Evolutionary conservation across 2,329 filamentous ascomycete species (phyloP), one percentile per base, ranked within the genome.

Genomic region (Xylaria sp.): DNA sequence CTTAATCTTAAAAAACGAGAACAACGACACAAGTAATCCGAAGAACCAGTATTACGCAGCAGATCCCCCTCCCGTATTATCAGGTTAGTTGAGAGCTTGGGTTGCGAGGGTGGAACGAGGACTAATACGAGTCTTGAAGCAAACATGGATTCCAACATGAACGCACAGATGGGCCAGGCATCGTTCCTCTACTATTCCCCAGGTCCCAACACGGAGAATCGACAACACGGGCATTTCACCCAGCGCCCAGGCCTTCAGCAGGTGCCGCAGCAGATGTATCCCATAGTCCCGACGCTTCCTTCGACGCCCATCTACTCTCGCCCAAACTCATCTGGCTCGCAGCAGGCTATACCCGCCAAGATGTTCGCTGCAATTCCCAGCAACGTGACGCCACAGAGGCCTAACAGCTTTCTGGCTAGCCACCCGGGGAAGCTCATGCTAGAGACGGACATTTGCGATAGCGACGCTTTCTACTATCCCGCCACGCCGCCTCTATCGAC

Each of bases 171-270:
- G 85, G 89, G 86, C 69, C 91, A 92, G 82, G 88, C 90, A 73
- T 85, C 92, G 67, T 97, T 94, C 85, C 94, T 92, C 87, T 96
- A 94, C 86, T 97, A 95, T 85, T 91, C 89, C 76, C 89, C 92
- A 73, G 92, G 96, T 75, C 86, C 90, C 72, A 90, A 88, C 79
- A 85, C 89, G 71, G 91, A 94, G 79, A 86, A 87, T 76, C 87
- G 90, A 77, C 91, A 92, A 78, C 91, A 94, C 81, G 89, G 89
- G 63, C 90, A 93, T 81, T 94, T 93, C 84, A 88, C 90, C 72
- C 87, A 89, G 69, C 87, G 89, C 78, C 88, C 87, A 69, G 82
- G 83, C 51, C 85, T 86, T 66, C 86, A 83, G 69, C 83, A 83
- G 72, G 84, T 85, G 76, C 80, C 82, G 69, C 85, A 85, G 74